Base-by-base conservation (phyloP, 441 rosid species). In the Lepidium campestre region DNA sequence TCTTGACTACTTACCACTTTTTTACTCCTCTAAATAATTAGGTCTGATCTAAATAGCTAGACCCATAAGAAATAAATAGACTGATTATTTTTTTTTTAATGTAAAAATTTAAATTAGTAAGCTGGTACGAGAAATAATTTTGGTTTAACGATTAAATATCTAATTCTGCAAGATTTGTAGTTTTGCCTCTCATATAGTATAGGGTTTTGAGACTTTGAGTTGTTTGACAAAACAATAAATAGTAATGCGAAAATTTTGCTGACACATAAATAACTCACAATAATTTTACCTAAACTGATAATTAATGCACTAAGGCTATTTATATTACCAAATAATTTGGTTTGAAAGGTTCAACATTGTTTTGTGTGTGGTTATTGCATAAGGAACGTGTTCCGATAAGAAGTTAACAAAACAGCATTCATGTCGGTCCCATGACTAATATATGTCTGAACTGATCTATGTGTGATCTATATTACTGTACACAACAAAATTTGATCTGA, bases 341-440 rank as follows among this genome's bases (percentile, higher is more conserved):
- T 58, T 10, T 34, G 22, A 20, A 20, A 27, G 54, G 61, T 65
- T 57, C 17, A 44, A 50, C 22, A 7, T 25, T 40, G 19, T 23
- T 37, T 7, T 42, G 77, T 66, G 68, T 42, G 77, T 66, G 68
- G 73, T 53, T 73, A 60, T 11, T n/a, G 48, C 53, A 67, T 54
- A 52, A 13, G 19, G 32, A 37, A 60, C 77, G 73, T 67, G 64
- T 60, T 67, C 45, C 72, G 39, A 29, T 73, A 46, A 52, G 73
- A 65, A 11, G 37, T 59, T 59, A 62, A 55, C 58, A 73, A 46
- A 23, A 47, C 64, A 67, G 54, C 68, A 67, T 67, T 54, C 58
- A 73, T 46, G 68, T 61, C 45, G 72, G 72, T 61, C 73, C 73
- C 77, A 60, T 54, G 58, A 54, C 35, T 54, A 54, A 46, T 46